Evolutionary conservation across 176 grass and related monocot species (phyloP), one percentile per base, ranked within the genome.

Genomic region (Canna indica): DNA sequence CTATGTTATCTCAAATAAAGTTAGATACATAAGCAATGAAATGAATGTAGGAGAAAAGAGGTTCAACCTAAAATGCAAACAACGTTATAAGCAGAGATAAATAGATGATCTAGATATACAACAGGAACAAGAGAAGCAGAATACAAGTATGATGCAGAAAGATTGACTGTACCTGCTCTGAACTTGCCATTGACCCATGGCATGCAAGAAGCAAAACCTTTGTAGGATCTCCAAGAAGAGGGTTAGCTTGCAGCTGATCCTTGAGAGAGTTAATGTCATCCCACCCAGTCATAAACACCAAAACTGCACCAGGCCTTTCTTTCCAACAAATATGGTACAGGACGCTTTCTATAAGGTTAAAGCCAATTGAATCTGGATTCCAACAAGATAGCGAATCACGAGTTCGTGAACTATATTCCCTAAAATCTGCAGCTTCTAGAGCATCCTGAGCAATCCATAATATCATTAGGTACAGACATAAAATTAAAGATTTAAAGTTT

Each of bases 221-320:
- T 72, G 59, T 82, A 77, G 89, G 84, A 83, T 99, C 86, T 30
- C 94, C 94, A 81, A 99, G 82, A 70, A 99, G 52, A 36, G 84
- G 89, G 81, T 99, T 99, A 71, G 94, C 72, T 78, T 90, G 84
- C 77, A 99, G 72, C 80, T 99, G 94, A 68, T 99, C 94, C 80
- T 99, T 99, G 33, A 99, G 66, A 18, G 86, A 76, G 79, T 99
- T 99, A 67, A 99, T 99, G 73, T 99, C 94, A 92, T 99, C 94
- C 94, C 94, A 99, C 33, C 94, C 94, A 77, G 94, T 99, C 94
- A 99, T 99, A 83, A 99, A 99, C 64, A 99, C 84, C 85, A 99
- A 88, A 76, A 99, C 47, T 64, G 89, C 94, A 69, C 94, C 94
- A 32, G 77, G 61, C 69, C 69, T 83, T 84, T 88, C 94, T 74